phyloP scores from a whole-genome alignment of 768 basidiomycete species.

The Lactarius pseudohatsudake region DNA sequence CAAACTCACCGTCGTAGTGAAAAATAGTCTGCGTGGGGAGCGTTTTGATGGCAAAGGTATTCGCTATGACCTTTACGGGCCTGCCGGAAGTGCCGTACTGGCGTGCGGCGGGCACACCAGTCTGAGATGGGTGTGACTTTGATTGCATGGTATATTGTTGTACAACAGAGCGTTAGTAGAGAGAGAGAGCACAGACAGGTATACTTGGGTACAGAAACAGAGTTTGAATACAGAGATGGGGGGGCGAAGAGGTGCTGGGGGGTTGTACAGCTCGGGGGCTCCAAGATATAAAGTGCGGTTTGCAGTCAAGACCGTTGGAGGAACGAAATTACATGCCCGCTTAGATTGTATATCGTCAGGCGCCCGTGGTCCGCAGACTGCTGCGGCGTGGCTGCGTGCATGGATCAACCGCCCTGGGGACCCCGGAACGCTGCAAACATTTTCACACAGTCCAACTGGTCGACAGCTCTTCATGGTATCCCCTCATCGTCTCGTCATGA shows the following conservation, averaged over 20 bases:
- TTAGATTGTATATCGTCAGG: not conserved
- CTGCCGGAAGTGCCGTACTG: constrained; percentile 19
- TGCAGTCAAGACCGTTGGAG: not conserved
- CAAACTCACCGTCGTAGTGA: constrained; percentile 24
- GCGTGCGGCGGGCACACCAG: constrained; percentile 2
- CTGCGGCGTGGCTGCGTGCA: not conserved
- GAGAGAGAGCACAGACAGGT: not conserved
- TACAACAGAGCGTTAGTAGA: not conserved
- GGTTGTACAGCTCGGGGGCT: not conserved
- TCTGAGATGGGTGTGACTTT: not conserved
- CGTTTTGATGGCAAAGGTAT: constrained; percentile 21
- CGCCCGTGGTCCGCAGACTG: constrained; percentile 2
- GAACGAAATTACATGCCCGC: not conserved
- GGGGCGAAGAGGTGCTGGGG: not conserved
- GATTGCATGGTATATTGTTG: constrained; percentile 20
- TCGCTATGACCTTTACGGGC: constrained; percentile 20
- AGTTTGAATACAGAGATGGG: not conserved
- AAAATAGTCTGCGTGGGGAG: constrained; percentile 21
- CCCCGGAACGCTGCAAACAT: not conserved
- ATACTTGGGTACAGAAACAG: constrained; percentile 6
- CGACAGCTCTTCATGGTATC: not conserved
- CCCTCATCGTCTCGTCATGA: not conserved
- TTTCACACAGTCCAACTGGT: not conserved
- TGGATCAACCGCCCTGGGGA: not conserved
- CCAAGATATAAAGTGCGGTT: not conserved